Evolutionary conservation across 306 rosid genomes (phyloP).

Genomic region (Corylus avellana): DNA sequence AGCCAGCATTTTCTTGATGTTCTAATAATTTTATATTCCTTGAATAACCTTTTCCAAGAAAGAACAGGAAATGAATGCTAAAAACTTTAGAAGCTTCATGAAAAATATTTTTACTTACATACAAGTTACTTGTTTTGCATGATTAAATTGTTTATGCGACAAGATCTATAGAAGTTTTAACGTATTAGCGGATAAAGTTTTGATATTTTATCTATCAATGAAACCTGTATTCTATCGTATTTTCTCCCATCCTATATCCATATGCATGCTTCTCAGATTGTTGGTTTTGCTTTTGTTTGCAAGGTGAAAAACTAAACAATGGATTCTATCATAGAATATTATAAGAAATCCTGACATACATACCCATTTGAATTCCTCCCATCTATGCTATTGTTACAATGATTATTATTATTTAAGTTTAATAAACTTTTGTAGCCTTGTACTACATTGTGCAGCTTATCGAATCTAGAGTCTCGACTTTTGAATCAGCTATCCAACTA

Average conservation of each 20-base stretch:
- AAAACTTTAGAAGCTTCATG: background rate
- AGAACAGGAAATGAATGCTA: background rate
- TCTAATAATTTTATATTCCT: background rate
- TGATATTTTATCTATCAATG: too few relatives aligned
- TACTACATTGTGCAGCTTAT: constrained; percentile 52
- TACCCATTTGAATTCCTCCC: background rate
- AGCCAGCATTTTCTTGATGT: background rate
- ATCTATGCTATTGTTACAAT: background rate
- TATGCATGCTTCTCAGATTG: background rate
- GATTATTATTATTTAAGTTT: background rate
- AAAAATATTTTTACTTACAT: background rate
- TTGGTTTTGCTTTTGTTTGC: background rate
- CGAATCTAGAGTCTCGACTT: constrained; percentile 75
- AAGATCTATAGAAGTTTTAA: too few relatives aligned
- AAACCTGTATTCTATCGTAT: too few relatives aligned
- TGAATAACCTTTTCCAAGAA: background rate
- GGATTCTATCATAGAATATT: background rate
- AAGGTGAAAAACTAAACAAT: too few relatives aligned
- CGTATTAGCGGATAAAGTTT: too few relatives aligned
- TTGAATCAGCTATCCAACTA: constrained; percentile 62
- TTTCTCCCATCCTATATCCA: background rate
- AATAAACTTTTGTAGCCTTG: background rate
- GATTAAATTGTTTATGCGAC: background rate
- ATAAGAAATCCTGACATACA: too few relatives aligned
- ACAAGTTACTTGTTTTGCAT: background rate